Conservation (phyloP, 2,329 filamentous ascomycete genomes). For the Ceratocystis alfenasii region DNA sequence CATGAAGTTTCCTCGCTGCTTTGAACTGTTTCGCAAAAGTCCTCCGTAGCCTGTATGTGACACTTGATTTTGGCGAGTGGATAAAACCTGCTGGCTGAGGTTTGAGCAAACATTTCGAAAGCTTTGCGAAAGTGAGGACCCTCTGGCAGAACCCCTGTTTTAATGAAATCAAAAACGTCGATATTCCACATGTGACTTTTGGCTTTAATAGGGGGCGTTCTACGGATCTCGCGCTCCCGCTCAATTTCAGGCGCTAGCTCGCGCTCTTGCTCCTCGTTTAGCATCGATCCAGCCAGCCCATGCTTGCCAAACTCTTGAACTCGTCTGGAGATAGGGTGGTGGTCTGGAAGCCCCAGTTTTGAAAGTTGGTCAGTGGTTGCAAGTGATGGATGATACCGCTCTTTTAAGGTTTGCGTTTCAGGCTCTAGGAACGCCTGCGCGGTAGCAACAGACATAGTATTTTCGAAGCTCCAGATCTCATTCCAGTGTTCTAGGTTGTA, state of each 20-base stretch:
- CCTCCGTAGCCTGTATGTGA: conserved; percentile 36
- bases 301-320: not conserved
- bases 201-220: conserved; percentile 33
- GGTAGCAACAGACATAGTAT: conserved; percentile 24
- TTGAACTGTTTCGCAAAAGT: conserved; percentile 39
- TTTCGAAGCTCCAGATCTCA: not conserved
- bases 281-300: conserved; percentile 25
- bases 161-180: conserved; percentile 34
- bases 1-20: not conserved
- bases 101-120: conserved; percentile 32
- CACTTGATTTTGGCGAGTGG: conserved; percentile 29
- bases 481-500: conserved; percentile 32
- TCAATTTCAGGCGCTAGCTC: conserved; percentile 55
- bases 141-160: conserved; percentile 28
- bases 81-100: not conserved
- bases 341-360: not conserved
- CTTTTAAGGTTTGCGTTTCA: conserved; percentile 41
- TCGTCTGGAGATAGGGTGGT: conserved; percentile 10
- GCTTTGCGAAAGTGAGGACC: conserved; percentile 33
- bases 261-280: conserved; percentile 57
- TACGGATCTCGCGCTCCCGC: conserved; percentile 44
- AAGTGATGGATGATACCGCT: conserved; percentile 37
- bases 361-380: no score
- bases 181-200: conserved; percentile 33
- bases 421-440: conserved; percentile 41